Conservation (phyloP, 352 stramenopile species). For the Pythium diclinum region DNA sequence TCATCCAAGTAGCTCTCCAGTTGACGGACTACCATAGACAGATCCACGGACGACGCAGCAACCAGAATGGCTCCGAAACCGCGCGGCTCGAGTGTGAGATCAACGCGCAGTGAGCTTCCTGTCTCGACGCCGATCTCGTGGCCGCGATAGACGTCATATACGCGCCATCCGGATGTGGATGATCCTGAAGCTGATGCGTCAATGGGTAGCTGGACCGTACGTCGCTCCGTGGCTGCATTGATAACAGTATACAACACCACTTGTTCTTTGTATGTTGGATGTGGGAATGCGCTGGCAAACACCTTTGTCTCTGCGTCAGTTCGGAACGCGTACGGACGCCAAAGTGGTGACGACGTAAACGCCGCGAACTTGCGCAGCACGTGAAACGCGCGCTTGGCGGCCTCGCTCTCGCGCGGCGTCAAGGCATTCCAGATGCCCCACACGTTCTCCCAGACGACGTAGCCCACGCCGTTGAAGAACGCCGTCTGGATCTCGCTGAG, state of each 20-base stretch:
- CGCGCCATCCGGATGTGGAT: constrained; percentile 19
- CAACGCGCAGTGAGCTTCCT: constrained; percentile 6
- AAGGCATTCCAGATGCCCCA: constrained; percentile 87
- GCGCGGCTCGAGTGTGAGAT: constrained; percentile 45
- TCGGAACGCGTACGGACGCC: constrained; percentile 47
- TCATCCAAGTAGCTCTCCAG: constrained; percentile 41
- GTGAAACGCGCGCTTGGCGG: constrained; percentile 51
- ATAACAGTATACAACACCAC: constrained; percentile 64
- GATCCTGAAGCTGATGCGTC: constrained; percentile 17
- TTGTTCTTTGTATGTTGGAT: constrained; percentile 16
- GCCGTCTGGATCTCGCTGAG: constrained; percentile 56
- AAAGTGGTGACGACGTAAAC: constrained; percentile 40
- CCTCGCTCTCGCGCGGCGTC: constrained; percentile 67
- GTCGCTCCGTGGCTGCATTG: constrained; percentile 33
- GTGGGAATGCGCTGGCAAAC: constrained; percentile 37
- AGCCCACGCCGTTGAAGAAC: constrained; percentile 86
- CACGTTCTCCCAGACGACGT: constrained; percentile 88
- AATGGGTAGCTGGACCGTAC: constrained; percentile 38
- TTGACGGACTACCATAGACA: constrained; percentile 18
- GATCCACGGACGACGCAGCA: constrained; percentile 27
- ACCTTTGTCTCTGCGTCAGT: constrained; percentile 27
- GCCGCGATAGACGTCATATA: constrained; percentile 70
- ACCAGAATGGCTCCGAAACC: constrained; percentile 61
- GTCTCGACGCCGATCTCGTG: constrained; percentile 28
- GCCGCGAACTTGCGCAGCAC: constrained; percentile 61